phyloP scores from a whole-genome alignment of 169 alveolate species.

The Plasmodium gonderi region DNA sequence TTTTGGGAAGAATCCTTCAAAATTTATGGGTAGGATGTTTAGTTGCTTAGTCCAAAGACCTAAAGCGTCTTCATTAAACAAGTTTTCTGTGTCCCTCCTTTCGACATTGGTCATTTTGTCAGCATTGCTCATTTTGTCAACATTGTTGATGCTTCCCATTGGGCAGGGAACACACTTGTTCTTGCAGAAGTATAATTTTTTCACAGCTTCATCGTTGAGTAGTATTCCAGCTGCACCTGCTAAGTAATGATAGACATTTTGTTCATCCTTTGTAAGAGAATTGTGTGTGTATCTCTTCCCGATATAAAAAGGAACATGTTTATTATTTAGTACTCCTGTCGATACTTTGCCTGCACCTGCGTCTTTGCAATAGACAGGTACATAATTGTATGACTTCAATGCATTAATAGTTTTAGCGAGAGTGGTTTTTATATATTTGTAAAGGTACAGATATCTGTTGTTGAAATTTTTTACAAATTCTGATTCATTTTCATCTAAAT shows the following conservation, averaged over 20 bases:
- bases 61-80: constrained; percentile 13
- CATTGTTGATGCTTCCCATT: not conserved
- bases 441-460: not conserved
- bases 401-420: not conserved
- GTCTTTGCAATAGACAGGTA: constrained; percentile 25
- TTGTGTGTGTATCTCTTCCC: constrained; percentile 33
- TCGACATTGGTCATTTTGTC: not conserved
- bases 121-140: too few relatives aligned
- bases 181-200: constrained; percentile 27
- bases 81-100: not conserved
- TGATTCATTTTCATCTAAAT: constrained; percentile 8
- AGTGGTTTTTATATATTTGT: constrained; percentile 10
- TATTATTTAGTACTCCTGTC: not conserved
- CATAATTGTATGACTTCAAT: constrained; percentile 38
- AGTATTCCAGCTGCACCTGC: constrained; percentile 65
- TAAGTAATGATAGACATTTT: constrained; percentile 3
- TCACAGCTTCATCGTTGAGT: constrained; percentile 43
- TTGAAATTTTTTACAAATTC: constrained; percentile 21
- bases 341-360: not conserved
- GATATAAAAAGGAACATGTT: constrained; percentile 19
- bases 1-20: constrained; percentile 72
- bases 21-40: constrained; percentile 31
- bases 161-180: not conserved
- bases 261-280: not conserved
- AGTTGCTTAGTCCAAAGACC: constrained; percentile 57